phyloP scores from a whole-genome alignment of 352 stramenopile genomes.

The Pythium apleroticum region DNA sequence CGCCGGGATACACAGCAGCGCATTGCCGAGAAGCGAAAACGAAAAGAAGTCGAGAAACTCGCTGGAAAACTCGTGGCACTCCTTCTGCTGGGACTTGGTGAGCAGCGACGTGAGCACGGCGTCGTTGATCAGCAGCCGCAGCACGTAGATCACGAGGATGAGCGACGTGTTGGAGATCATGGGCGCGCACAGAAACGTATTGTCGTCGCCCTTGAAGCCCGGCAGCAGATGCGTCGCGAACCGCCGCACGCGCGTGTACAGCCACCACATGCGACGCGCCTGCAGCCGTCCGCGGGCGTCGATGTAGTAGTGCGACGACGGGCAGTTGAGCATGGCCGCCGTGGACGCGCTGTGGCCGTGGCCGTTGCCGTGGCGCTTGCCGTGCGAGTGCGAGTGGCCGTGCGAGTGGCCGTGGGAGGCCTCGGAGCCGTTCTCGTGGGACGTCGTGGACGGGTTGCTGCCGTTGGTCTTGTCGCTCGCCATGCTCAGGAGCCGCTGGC shows the following conservation, averaged over 20 bases:
- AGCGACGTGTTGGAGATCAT: conserved; percentile 79
- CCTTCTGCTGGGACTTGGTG: conserved; percentile 23
- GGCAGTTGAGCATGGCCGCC: conserved; percentile 25
- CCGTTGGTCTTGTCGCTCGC: conserved; percentile 31
- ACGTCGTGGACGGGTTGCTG: conserved; percentile 29
- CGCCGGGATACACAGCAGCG: conserved; percentile 67
- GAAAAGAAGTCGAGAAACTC: conserved; percentile 67
- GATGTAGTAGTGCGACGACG: conserved; percentile 69
- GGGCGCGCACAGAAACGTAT: conserved; percentile 68
- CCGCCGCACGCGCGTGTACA: conserved; percentile 48
- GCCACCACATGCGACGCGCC: conserved; percentile 54
- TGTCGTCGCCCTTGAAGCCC: conserved; percentile 69
- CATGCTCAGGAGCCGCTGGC: conserved; percentile 28
- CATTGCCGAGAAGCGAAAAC: conserved; percentile 59
- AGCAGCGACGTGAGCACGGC: conserved; percentile 48
- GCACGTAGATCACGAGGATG: conserved; percentile 54
- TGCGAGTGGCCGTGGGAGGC: conserved; percentile 11
- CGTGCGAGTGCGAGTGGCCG: conserved; percentile 8
- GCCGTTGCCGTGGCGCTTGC: conserved; percentile 5
- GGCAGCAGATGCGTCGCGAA: conserved; percentile 48
- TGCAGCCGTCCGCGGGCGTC: conserved; percentile 47
- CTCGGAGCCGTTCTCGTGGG: conserved; percentile 30
- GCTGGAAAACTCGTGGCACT: conserved; percentile 54
- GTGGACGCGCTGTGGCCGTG: conserved; percentile 2
- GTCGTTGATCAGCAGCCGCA: conserved; percentile 50